Evolutionary conservation across 495 filamentous ascomycete species (phyloP).

Genomic region (Daldinia bambusicola): DNA sequence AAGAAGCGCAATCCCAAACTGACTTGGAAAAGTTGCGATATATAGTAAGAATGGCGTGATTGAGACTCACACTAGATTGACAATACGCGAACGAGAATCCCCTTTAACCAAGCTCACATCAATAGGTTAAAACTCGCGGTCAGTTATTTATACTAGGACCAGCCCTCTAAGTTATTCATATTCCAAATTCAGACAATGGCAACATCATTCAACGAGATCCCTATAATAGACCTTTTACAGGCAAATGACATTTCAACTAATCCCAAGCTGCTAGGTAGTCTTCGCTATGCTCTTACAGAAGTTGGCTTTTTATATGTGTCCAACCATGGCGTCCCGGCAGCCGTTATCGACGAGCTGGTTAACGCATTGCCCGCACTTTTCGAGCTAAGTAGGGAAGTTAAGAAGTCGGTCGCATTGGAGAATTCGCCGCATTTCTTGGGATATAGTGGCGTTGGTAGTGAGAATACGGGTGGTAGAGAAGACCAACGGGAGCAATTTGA

Average conservation of each 20-base stretch:
- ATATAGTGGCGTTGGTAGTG: slow-evolving; percentile 62
- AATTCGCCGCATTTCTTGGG: slow-evolving; percentile 66
- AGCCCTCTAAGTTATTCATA: neutral
- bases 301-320: slow-evolving; percentile 65
- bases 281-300: slow-evolving; percentile 58
- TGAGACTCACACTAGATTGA: slow-evolving; percentile 12
- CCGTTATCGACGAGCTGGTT: slow-evolving; percentile 52
- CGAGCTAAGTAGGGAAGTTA: slow-evolving; percentile 49
- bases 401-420: slow-evolving; percentile 55
- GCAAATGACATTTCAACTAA: slow-evolving; percentile 41
- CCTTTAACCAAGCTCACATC: slow-evolving; percentile 12
- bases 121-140: slow-evolving; percentile 9
- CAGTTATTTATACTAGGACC: slow-evolving; percentile 2
- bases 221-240: slow-evolving; percentile 59
- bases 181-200: slow-evolving; percentile 28
- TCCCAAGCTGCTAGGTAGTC: slow-evolving; percentile 49
- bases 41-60: slow-evolving; percentile 37
- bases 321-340: slow-evolving; percentile 58
- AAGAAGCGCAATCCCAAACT: slow-evolving; percentile 17
- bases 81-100: neutral
- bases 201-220: slow-evolving; percentile 54
- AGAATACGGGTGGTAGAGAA: slow-evolving; percentile 59
- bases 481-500: slow-evolving; percentile 67
- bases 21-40: slow-evolving; percentile 29
- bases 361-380: slow-evolving; percentile 58